phyloP scores from a whole-genome alignment of 192 early-diverging fungal species.

The Backusella luteola region DNA sequence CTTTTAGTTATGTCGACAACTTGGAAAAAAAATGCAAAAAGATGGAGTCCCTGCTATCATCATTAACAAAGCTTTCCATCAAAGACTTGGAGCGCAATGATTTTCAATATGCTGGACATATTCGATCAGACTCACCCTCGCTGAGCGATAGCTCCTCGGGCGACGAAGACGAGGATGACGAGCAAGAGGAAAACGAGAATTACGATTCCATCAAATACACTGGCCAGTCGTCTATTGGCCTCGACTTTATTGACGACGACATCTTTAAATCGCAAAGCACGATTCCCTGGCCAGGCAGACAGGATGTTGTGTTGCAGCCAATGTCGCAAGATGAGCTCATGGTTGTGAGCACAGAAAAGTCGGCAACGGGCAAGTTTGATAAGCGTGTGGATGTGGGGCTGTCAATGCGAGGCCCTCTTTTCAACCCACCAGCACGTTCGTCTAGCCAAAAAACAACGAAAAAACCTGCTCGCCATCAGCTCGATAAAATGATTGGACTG shows the following conservation, averaged over 20 bases:
- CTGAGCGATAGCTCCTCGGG: neutral
- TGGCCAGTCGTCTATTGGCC: conserved; percentile 24
- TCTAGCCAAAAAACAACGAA: neutral
- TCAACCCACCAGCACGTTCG: neutral
- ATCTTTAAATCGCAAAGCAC: conserved; percentile 20
- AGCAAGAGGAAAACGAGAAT: conserved; percentile 4
- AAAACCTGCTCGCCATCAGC: conserved; percentile 1
- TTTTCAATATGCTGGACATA: conserved; percentile 2
- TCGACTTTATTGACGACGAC: conserved; percentile 19
- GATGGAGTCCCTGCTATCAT: conserved; percentile 26
- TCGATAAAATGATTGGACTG: conserved; percentile 5
- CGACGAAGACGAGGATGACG: conserved; percentile 2
- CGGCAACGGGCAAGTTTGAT: conserved; percentile 7
- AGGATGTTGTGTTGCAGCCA: conserved; percentile 23
- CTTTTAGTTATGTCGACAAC: conserved; percentile 18
- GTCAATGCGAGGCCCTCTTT: conserved; percentile 20
- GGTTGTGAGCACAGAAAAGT: conserved; percentile 22
- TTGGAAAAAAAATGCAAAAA: conserved; percentile 35
- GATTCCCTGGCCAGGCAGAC: conserved; percentile 30
- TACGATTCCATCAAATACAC: conserved; percentile 35
- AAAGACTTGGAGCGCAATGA: conserved; percentile 26
- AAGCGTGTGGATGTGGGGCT: conserved; percentile 24
- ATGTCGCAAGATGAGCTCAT: conserved; percentile 30
- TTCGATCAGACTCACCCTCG: neutral
- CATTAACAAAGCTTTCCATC: conserved; percentile 22